Evolutionary conservation across 805 yeast genomes (phyloP).

Genomic region (Starmerella sirachaensis): DNA sequence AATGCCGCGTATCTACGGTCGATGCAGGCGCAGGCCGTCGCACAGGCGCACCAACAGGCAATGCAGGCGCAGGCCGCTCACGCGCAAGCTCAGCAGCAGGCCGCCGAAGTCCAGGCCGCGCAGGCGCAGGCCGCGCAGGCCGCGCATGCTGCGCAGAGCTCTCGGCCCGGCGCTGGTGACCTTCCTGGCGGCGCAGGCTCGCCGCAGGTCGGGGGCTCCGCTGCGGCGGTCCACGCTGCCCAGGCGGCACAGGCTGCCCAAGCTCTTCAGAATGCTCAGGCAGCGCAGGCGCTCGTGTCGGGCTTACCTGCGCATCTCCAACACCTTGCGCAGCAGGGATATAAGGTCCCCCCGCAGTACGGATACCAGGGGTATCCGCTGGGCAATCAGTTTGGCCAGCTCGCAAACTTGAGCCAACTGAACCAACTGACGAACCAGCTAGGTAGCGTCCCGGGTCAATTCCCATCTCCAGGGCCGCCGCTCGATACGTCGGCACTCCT

Average conservation of each 20-base stretch:
- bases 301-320: slow-evolving; percentile 17
- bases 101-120: slow-evolving; percentile 4
- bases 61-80: slow-evolving; percentile 12
- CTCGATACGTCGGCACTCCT: slow-evolving; percentile 12
- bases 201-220: slow-evolving; percentile 10
- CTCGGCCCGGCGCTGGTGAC: slow-evolving; percentile 4
- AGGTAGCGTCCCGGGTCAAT: slow-evolving; percentile 8
- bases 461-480: slow-evolving; percentile 2
- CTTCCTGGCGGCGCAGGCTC: slow-evolving; percentile 2
- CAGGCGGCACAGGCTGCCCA: slow-evolving; percentile 10
- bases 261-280: slow-evolving; percentile 8
- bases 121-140: slow-evolving; percentile 13
- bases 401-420: slow-evolving; percentile 3
- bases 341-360: slow-evolving; percentile 15
- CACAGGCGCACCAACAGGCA: slow-evolving; percentile 13
- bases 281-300: slow-evolving; percentile 14
- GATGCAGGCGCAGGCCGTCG: slow-evolving; percentile 12
- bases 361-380: slow-evolving; percentile 17
- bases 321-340: slow-evolving; percentile 13
- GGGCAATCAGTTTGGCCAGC: slow-evolving; percentile 7
- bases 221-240: slow-evolving; percentile 5
- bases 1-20: too few species aligned
- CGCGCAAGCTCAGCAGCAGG: slow-evolving; percentile 12
- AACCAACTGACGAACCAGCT: neutral
- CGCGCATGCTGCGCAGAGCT: slow-evolving; percentile 1